Evolutionary conservation across 2,329 filamentous ascomycete genomes (phyloP).

Genomic region (Ophiocordyceps robertsii): DNA sequence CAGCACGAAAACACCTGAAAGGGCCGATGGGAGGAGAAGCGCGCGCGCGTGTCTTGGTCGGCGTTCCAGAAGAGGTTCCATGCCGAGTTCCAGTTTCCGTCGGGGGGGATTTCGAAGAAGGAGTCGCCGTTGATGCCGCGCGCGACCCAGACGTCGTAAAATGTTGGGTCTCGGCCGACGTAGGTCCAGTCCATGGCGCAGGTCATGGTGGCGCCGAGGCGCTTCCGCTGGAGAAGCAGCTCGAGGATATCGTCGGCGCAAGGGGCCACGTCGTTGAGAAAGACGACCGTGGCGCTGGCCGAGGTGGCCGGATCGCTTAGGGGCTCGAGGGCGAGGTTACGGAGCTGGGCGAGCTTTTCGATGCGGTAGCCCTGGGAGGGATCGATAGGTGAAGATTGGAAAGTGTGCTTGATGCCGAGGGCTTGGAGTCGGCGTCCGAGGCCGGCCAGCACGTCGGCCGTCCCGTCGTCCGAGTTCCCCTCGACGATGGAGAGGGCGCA

Average conservation of each 20-base stretch:
- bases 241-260: conserved; percentile 45
- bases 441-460: conserved; percentile 29
- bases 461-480: conserved; percentile 38
- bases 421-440: conserved; percentile 24
- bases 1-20: conserved; percentile 50
- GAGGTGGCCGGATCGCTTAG: conserved; percentile 13
- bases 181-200: conserved; percentile 47
- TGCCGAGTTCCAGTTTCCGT: conserved; percentile 33
- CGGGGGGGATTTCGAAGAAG: conserved; percentile 38
- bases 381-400: conserved; percentile 27
- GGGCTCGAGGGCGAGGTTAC: conserved; percentile 38
- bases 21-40: conserved; percentile 24
- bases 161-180: conserved; percentile 27
- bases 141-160: conserved; percentile 45
- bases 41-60: conserved; percentile 14
- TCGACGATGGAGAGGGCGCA: no score
- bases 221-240: conserved; percentile 31
- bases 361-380: conserved; percentile 31
- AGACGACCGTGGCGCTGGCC: conserved; percentile 28
- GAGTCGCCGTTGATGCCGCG: conserved; percentile 37
- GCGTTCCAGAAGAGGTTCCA: conserved; percentile 42
- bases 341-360: conserved; percentile 30
- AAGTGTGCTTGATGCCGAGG: conserved; percentile 26
- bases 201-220: conserved; percentile 37
- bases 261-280: conserved; percentile 39